phyloP scores from a whole-genome alignment of 2,329 filamentous ascomycete genomes.

The Colletotrichum cereale region DNA sequence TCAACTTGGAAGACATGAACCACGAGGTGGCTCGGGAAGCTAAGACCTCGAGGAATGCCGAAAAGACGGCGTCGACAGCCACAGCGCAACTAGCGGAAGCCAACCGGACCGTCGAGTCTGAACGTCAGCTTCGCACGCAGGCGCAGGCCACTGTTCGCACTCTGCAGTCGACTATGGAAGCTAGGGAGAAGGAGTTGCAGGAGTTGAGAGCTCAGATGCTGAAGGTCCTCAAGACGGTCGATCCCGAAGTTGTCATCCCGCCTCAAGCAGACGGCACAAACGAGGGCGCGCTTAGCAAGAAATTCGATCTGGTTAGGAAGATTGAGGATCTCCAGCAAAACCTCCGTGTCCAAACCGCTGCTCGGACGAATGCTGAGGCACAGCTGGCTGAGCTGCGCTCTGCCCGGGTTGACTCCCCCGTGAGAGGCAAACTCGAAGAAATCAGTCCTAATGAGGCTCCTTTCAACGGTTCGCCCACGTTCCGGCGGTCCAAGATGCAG shows the following conservation, averaged over 20 bases:
- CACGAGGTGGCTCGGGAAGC: constrained; percentile 92
- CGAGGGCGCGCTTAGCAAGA: constrained; percentile 75
- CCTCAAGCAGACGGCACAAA: constrained; percentile 67
- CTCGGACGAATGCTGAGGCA: constrained; percentile 82
- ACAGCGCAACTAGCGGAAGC: constrained; percentile 88
- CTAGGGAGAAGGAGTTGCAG: constrained; percentile 82
- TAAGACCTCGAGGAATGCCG: constrained; percentile 88
- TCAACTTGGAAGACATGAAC: constrained; percentile 90
- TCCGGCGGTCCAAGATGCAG: constrained; percentile 68
- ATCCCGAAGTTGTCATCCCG: constrained; percentile 77
- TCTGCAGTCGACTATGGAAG: constrained; percentile 82
- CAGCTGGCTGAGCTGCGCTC: constrained; percentile 84
- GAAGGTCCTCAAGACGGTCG: constrained; percentile 86
- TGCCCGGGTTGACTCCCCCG: constrained; percentile 75
- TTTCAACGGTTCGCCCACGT: constrained; percentile 79
- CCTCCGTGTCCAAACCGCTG: constrained; percentile 84
- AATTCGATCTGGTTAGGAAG: constrained; percentile 87
- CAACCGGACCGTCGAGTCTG: constrained; percentile 90
- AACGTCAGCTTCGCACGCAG: constrained; percentile 86
- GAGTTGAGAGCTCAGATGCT: constrained; percentile 86
- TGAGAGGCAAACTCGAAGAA: constrained; percentile 84
- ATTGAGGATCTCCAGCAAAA: constrained; percentile 91
- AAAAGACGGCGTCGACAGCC: constrained; percentile 85
- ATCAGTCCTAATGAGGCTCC: constrained; percentile 87
- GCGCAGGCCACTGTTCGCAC: constrained; percentile 88